Base-by-base conservation (phyloP, 352 stramenopile species). In the Globisporangium okanoganense region DNA sequence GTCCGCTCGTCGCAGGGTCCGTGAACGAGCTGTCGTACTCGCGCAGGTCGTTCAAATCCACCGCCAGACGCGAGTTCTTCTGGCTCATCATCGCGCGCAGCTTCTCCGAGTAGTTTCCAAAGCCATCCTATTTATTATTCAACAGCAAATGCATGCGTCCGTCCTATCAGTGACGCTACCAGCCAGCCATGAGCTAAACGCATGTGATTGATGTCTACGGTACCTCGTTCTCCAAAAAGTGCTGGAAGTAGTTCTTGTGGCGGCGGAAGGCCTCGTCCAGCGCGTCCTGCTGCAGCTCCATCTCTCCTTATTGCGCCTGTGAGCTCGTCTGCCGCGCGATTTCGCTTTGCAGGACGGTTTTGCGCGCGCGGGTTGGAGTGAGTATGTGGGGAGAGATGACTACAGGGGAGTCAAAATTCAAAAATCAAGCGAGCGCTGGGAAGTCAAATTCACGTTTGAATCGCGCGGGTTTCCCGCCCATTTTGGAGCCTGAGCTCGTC, bases 41-140 rank as follows among this genome's bases (percentile, higher is more conserved):
- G 57, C 90, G 78, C 41, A 98, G 69, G 61, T 97, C 85, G 64
- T 97, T 96, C 9, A 98, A 75, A 64, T 97, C 85, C 38, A 98
- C 76, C 10, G 94, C 65, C 12, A 98, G 70, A 7, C 92, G 82
- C 53, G 72, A 62, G 49, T 56, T 66, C 51, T 92, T 89, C 54
- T 89, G 72, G 58, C 84, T 82, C 76, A 91, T 91, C 82, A 95
- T 92, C 33, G 67, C 80, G 51, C 79, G 81, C 58, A 95, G 67
- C 59, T 92, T 92, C 64, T 94, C 86, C 47, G 72, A 59, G 61
- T 93, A 93, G 56, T 90, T 88, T 18, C 79, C 84, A 58, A 83
- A 88, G 31, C 76, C 78, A 58, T 82, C 78, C 82, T 93, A 61
- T 36, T 6, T 33, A 51, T 52, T 22, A 50, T 14, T 20, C 41